phyloP scores from a whole-genome alignment of 2,329 filamentous ascomycete species.

The Plectosphaerella cucumerina region DNA sequence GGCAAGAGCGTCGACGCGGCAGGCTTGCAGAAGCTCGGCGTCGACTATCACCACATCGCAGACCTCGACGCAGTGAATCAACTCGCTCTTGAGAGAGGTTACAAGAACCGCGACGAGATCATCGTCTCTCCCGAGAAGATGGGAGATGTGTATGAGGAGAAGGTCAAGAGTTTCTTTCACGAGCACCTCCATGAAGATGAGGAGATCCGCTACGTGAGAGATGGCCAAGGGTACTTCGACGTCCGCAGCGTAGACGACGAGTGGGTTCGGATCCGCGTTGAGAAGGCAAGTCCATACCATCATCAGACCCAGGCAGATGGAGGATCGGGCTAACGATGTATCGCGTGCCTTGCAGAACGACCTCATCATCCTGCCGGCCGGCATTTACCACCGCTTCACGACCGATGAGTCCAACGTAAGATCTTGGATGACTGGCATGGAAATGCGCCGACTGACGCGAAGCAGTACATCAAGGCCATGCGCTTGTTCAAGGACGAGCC shows the following conservation, averaged over 20 bases:
- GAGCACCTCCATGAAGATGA: constrained; percentile 98
- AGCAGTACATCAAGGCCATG: constrained; percentile 91
- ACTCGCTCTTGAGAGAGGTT: constrained; percentile 70
- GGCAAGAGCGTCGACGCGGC: constrained; percentile 61
- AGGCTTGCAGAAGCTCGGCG: constrained; percentile 70
- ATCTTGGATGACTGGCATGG: constrained; percentile 16
- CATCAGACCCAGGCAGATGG: too few relatives aligned
- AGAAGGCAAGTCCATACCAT: constrained; percentile 51
- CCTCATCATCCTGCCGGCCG: constrained; percentile 87
- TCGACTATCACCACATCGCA: constrained; percentile 70
- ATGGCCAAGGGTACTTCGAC: constrained; percentile 88
- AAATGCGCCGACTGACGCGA: not conserved
- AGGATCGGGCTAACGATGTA: not conserved
- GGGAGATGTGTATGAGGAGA: constrained; percentile 84
- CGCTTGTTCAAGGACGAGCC: constrained; percentile 96
- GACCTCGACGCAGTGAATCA: constrained; percentile 64
- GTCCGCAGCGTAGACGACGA: constrained; percentile 77
- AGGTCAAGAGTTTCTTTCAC: constrained; percentile 89
- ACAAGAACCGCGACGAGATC: constrained; percentile 94
- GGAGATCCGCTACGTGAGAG: constrained; percentile 92
- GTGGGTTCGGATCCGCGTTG: constrained; percentile 83
- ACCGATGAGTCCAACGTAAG: constrained; percentile 87
- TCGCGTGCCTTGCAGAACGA: constrained; percentile 58
- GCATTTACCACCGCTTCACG: constrained; percentile 97
- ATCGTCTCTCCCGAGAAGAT: constrained; percentile 81